phyloP scores from a whole-genome alignment of 176 grass and related monocot species.

The Ensete ventricosum region DNA sequence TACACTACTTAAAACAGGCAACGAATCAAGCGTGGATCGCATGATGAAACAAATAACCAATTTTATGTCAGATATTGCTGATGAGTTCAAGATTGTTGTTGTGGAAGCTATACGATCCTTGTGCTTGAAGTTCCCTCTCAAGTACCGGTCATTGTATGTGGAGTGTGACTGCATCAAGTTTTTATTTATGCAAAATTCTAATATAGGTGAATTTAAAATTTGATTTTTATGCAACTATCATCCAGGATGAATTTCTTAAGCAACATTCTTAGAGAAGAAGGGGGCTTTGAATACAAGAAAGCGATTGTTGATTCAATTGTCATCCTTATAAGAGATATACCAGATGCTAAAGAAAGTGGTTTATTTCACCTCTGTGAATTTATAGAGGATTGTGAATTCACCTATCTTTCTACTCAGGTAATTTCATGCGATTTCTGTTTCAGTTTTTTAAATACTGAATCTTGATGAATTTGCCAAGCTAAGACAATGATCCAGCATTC shows the following conservation, averaged over 20 bases:
- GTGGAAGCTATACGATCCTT: conserved; percentile 96
- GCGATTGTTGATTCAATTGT: conserved; percentile 97
- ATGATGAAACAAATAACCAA: conserved; percentile 99
- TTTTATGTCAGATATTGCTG: conserved; percentile 97
- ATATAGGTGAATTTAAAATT: conserved; percentile 3
- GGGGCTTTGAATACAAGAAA: conserved; percentile 98
- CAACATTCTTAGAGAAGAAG: conserved; percentile 96
- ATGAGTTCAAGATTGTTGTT: conserved; percentile 98
- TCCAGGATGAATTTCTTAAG: conserved; percentile 97
- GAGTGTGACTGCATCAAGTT: neutral
- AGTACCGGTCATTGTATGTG: conserved; percentile 98
- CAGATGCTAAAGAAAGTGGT: conserved; percentile 94
- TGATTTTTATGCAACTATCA: conserved; percentile 15
- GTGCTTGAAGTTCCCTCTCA: conserved; percentile 95
- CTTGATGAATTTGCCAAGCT: too few species aligned
- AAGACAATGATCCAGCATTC: too few species aligned
- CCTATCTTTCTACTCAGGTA: conserved; percentile 98
- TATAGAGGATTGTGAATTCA: conserved; percentile 98
- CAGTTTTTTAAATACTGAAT: too few species aligned
- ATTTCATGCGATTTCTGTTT: neutral
- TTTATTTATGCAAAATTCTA: neutral
- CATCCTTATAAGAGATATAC: conserved; percentile 96
- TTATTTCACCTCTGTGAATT: conserved; percentile 99
- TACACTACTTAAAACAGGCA: conserved; percentile 92
- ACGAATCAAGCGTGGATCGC: conserved; percentile 97